Evolutionary conservation across 805 yeast genomes (phyloP).

Genomic region (Nakazawaea holstii): DNA sequence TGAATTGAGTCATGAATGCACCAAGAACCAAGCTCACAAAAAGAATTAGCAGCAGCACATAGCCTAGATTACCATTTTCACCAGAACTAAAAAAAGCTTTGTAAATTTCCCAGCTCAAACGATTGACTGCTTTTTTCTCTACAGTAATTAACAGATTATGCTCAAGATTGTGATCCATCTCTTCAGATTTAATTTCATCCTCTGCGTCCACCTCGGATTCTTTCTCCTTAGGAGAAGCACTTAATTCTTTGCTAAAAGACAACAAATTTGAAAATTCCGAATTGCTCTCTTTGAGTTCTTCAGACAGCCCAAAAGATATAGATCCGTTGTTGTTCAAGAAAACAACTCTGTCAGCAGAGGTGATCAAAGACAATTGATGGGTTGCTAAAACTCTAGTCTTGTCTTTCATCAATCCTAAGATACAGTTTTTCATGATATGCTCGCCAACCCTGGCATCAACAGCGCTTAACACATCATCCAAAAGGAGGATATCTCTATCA

Average conservation of each 20-base stretch:
- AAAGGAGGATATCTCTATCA: constrained; percentile 57
- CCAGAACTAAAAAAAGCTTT: constrained; percentile 40
- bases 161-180: not conserved
- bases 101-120: constrained; percentile 40
- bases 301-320: constrained; percentile 53
- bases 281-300: constrained; percentile 42
- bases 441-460: constrained; percentile 83
- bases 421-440: constrained; percentile 66
- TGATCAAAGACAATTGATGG: constrained; percentile 69
- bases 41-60: constrained; percentile 14
- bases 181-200: constrained; percentile 6
- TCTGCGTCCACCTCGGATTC: constrained; percentile 25
- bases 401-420: constrained; percentile 45
- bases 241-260: constrained; percentile 33
- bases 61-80: constrained; percentile 36
- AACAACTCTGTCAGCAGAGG: constrained; percentile 61
- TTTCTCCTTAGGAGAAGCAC: too few relatives aligned
- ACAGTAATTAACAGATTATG: constrained; percentile 31
- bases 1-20: constrained; percentile 49
- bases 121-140: constrained; percentile 49
- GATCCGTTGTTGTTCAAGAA: constrained; percentile 61
- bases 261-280: constrained; percentile 44
- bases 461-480: constrained; percentile 80
- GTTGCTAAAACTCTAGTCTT: constrained; percentile 76
- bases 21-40: constrained; percentile 21